Base-by-base conservation (phyloP, 2,329 filamentous ascomycete genomes). In the Coleophoma crateriformis region DNA sequence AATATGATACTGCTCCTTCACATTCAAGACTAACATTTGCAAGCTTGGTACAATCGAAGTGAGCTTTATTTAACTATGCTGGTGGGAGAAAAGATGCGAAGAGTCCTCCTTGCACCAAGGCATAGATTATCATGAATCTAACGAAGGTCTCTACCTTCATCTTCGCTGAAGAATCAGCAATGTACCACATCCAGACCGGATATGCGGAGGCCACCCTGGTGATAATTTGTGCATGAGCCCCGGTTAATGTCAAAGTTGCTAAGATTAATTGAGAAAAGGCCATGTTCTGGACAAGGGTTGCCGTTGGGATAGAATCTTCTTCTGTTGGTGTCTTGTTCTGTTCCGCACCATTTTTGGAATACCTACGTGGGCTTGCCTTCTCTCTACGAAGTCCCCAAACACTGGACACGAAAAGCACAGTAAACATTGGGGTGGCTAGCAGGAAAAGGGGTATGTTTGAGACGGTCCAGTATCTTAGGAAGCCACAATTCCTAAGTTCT, bases 31-130 rank as follows among this genome's bases (percentile, higher is more conserved):
- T 27, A 7, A 10, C 27, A 27, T 27, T 27, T 27, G 27, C 5
- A 10, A 27, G 6, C 8, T 10, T 27, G 27, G 27, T 27, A 27
- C 8, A 27, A 27, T 27, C 5, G 8, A 7, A 27, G 27, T 27
- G 27, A 27, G 11, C 7, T 33, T 33, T 13, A 15, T 11, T 47
- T 43, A 37, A 33, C 70, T 57, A 95, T 19, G 94, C 94, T 39
- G 94, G 94, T 5, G 94, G 94, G 45, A 99, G 75, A 66, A 99
- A 99, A 3, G 84, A 90, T 4, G 90, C 85, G 72, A 90, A 99
- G 39, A 99, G 71, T 7, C 81, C 85, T 0, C 80, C 90, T 65
- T 99, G 94, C 40, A 96, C 78, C 33, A 87, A 67, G 3, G 82
- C 88, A 71, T 99, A 99, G 68, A 91, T 78, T 48, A 90, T 73